Conservation (phyloP, 225 moss, liverwort and hornwort species). For the Antitrichia curtipendula region DNA sequence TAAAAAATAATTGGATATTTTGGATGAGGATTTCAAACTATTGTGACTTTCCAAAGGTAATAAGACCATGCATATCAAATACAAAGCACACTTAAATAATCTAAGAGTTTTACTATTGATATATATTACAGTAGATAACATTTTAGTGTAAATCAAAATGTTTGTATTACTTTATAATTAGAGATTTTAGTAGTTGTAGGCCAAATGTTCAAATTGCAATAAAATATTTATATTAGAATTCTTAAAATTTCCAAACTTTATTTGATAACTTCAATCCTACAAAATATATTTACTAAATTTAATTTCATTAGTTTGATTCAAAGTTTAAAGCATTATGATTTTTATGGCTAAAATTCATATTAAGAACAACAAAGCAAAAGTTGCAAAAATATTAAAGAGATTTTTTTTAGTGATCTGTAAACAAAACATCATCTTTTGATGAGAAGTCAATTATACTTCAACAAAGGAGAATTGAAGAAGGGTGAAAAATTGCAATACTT, state of each 20-base stretch:
- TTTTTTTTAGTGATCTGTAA: background rate
- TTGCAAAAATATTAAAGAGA: background rate
- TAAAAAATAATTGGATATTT: background rate
- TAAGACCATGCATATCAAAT: background rate
- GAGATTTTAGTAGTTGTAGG: background rate
- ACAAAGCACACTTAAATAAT: background rate
- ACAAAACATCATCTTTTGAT: background rate
- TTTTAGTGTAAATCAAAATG: background rate
- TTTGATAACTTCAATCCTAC: background rate
- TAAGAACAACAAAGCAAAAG: accelerated
- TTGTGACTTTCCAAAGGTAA: background rate
- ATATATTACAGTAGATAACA: too few relatives aligned
- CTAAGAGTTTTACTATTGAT: background rate
- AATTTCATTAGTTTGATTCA: background rate
- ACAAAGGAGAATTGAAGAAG: background rate
- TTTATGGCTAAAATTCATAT: background rate
- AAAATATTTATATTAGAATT: background rate
- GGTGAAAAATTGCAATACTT: background rate
- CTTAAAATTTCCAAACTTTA: background rate
- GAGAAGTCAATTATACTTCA: background rate
- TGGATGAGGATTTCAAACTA: background rate
- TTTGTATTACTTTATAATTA: background rate
- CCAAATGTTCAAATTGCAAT: background rate
- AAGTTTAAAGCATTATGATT: background rate
- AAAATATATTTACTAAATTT: background rate